These are phyloP conservation scores for Fusarium sp. DNA, from an alignment of 2,329 filamentous ascomycete species.

Conservation along the genomic window DNA sequence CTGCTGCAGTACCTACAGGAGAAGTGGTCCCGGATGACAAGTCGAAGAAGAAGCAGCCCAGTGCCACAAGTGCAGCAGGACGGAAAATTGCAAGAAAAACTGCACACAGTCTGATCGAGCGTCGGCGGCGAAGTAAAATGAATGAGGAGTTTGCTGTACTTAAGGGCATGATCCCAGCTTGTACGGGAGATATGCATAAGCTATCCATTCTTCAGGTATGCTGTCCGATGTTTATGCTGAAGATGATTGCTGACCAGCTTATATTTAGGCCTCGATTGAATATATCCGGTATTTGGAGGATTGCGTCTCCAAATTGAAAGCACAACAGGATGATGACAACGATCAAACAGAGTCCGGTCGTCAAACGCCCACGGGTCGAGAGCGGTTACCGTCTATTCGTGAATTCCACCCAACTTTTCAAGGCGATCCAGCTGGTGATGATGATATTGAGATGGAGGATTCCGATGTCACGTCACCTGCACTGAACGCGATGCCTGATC, in stretches of 20 bases:
- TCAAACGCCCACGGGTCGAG: conserved; percentile 45
- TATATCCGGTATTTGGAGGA: conserved; percentile 95
- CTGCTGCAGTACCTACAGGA: conserved; percentile 34
- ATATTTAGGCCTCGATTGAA: conserved; percentile 85
- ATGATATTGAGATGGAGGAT: conserved; percentile 72
- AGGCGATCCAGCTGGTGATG: conserved; percentile 50
- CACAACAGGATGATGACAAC: conserved; percentile 57
- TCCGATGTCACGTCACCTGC: conserved; percentile 63
- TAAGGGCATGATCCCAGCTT: conserved; percentile 96
- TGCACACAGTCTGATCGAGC: conserved; percentile 94
- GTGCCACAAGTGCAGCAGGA: conserved; percentile 83
- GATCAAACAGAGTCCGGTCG: conserved; percentile 46
- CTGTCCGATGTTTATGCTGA: conserved; percentile 10
- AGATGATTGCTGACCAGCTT: conserved; percentile 19
- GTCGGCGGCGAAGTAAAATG: conserved; percentile 93
- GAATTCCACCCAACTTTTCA: conserved; percentile 57
- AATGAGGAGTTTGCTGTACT: conserved; percentile 96
- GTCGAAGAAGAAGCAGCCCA: conserved; percentile 81
- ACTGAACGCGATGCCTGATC: conserved; percentile 51
- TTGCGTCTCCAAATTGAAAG: conserved; percentile 84
- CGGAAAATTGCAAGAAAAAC: conserved; percentile 96
- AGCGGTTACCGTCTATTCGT: conserved; percentile 52
- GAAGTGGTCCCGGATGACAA: conserved; percentile 42
- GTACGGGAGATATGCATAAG: conserved; percentile 98
- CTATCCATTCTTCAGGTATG: conserved; percentile 90